These are phyloP conservation scores for Pugionium dolabratum DNA, from an alignment of 345 rosid genomes.

Conservation along the genomic window DNA sequence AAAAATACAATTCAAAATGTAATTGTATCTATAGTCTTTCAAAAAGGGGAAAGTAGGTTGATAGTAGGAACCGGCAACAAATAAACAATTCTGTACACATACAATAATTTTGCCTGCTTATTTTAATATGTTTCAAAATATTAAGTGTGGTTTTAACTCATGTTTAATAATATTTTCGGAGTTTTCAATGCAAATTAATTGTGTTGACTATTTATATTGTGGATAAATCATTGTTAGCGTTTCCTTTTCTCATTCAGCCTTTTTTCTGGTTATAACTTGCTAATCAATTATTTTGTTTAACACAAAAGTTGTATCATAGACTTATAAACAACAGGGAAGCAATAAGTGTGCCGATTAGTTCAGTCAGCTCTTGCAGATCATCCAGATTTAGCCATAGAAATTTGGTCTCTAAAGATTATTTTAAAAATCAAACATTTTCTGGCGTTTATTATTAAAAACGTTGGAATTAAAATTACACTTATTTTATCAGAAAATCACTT, in stretches of 20 bases:
- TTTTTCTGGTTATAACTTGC: constrained; percentile 16
- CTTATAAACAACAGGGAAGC: too few species aligned
- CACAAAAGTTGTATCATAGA: neutral
- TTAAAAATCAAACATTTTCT: too few species aligned
- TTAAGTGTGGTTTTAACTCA: neutral
- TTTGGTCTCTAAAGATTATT: too few species aligned
- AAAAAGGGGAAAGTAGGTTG: constrained; percentile 29
- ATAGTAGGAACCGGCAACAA: constrained; percentile 35
- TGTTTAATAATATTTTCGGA: too few species aligned
- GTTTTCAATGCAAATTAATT: too few species aligned
- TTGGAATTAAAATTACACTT: too few species aligned
- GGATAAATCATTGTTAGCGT: constrained; percentile 22
- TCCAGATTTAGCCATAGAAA: too few species aligned
- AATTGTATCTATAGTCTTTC: constrained; percentile 21
- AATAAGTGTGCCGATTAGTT: too few species aligned
- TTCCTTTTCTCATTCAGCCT: constrained; percentile 18
- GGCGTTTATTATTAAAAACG: too few species aligned
- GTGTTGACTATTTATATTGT: too few species aligned
- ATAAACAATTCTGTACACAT: constrained; percentile 4
- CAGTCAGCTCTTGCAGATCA: too few species aligned
- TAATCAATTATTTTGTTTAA: neutral
- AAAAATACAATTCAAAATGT: constrained; percentile 22
- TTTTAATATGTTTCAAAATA: constrained; percentile 10
- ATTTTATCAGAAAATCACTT: too few species aligned
- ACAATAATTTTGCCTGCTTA: constrained; percentile 14